Conservation (phyloP, 108 stramenopile species). For the Aurantiochytrium sp. region DNA sequence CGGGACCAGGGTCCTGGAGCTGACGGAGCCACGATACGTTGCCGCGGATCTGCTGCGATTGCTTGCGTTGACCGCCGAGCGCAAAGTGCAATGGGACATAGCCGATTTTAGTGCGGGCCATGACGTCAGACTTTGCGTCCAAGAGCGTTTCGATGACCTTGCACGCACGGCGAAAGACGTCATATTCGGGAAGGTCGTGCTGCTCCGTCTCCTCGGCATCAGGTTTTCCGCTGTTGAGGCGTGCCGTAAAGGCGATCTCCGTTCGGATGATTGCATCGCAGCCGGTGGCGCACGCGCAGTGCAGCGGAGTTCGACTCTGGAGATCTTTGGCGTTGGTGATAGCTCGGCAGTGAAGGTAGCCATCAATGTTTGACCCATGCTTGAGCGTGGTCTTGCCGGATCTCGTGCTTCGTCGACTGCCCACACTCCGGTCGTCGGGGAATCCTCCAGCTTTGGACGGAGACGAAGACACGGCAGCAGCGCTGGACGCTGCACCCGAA, state of each 20-base stretch:
- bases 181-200: neutral
- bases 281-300: neutral
- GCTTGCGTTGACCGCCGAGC: neutral
- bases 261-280: neutral
- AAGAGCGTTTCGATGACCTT: slow-evolving; percentile 8
- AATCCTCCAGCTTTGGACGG: too few species aligned
- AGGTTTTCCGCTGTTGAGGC: neutral
- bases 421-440: neutral
- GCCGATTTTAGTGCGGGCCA: neutral
- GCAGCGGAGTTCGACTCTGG: neutral
- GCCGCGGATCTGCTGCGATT: neutral
- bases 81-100: neutral
- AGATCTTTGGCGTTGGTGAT: neutral
- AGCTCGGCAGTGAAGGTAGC: neutral
- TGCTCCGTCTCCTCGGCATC: neutral
- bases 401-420: neutral
- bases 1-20: neutral
- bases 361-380: neutral
- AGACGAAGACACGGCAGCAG: too few species aligned
- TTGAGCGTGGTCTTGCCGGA: neutral
- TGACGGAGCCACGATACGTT: neutral
- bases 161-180: neutral
- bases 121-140: neutral
- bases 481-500: too few species aligned
- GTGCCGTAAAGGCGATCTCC: neutral